Evolutionary conservation across 1,139 yeast species (phyloP).

Genomic region (Pichia sp.): DNA sequence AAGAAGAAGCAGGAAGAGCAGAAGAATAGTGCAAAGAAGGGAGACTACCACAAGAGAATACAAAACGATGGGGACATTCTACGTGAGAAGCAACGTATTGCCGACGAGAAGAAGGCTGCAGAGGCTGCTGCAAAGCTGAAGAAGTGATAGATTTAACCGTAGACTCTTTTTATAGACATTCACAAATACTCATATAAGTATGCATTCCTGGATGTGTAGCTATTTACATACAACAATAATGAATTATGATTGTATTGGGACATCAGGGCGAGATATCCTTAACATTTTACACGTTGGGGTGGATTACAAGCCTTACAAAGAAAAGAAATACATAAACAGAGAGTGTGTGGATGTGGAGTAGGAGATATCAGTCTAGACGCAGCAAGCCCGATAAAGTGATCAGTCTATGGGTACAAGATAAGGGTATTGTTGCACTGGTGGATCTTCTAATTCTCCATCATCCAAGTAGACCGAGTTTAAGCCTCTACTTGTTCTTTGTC

Average conservation of each 20-base stretch:
- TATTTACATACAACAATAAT: too few species aligned
- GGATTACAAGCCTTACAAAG: too few species aligned
- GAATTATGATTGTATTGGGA: too few species aligned
- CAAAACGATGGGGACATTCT: slow-evolving; percentile 75
- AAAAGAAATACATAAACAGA: too few species aligned
- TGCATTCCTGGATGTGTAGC: slow-evolving; percentile 1
- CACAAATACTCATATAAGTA: background rate
- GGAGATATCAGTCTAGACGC: too few species aligned
- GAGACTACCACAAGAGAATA: slow-evolving; percentile 79
- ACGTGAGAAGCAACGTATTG: slow-evolving; percentile 81
- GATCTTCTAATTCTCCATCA: too few species aligned
- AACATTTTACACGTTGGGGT: too few species aligned
- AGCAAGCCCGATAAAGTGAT: too few species aligned
- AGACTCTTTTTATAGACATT: background rate
- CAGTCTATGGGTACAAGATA: too few species aligned
- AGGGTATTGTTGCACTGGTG: too few species aligned
- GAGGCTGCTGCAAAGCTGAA: slow-evolving; percentile 13
- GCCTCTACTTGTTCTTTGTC: slow-evolving; percentile 17
- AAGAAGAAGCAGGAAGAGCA: slow-evolving; percentile 63
- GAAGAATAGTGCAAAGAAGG: slow-evolving; percentile 61
- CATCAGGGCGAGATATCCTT: too few species aligned
- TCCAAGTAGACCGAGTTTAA: slow-evolving; percentile 7
- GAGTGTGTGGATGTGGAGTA: too few species aligned
- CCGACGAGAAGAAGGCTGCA: slow-evolving; percentile 58
- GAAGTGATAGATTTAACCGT: slow-evolving; percentile 5